A percentile compares a stretch with the other conserved stretches of the same genome.
phyloP scores from a whole-genome alignment of 768 basidiomycete genomes.

The Lactifluus volemus region DNA sequence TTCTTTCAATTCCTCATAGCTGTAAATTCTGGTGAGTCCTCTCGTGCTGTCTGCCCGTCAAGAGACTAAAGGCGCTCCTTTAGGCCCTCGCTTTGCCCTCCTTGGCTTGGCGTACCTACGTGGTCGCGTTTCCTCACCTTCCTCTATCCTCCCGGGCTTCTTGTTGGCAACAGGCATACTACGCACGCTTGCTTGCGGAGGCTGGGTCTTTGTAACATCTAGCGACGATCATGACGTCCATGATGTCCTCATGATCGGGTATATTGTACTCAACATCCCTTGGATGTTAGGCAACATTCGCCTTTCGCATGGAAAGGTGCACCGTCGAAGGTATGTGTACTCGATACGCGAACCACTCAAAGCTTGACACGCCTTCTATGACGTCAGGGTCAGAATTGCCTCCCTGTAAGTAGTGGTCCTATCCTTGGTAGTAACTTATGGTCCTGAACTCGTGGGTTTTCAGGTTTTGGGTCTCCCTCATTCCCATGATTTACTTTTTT shows the following conservation, averaged over 20 bases:
- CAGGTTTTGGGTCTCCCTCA: conserved; percentile 64
- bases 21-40: conserved; percentile 54
- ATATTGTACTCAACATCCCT: conserved; percentile 76
- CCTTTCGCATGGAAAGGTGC: conserved; percentile 44
- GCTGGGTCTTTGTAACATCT: conserved; percentile 89
- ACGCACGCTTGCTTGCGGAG: conserved; percentile 75
- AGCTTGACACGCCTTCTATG: neutral
- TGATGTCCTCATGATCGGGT: conserved; percentile 82
- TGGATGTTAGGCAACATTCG: conserved; percentile 74
- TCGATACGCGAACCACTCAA: neutral
- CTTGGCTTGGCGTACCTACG: conserved; percentile 57
- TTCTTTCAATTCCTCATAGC: conserved; percentile 86
- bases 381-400: conserved; percentile 43
- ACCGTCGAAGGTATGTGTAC: conserved; percentile 42
- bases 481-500: conserved; percentile 77
- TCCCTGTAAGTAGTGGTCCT: conserved; percentile 32
- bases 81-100: conserved; percentile 61
- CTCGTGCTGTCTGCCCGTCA: neutral
- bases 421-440: no score
- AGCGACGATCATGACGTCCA: conserved; percentile 76
- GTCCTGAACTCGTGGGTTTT: conserved; percentile 9
- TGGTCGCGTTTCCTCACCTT: conserved; percentile 33
- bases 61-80: neutral
- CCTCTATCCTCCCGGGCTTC: conserved; percentile 33
- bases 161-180: conserved; percentile 56